Conservation (phyloP, 2,329 filamentous ascomycete genomes). For the Penicillium sp. region DNA sequence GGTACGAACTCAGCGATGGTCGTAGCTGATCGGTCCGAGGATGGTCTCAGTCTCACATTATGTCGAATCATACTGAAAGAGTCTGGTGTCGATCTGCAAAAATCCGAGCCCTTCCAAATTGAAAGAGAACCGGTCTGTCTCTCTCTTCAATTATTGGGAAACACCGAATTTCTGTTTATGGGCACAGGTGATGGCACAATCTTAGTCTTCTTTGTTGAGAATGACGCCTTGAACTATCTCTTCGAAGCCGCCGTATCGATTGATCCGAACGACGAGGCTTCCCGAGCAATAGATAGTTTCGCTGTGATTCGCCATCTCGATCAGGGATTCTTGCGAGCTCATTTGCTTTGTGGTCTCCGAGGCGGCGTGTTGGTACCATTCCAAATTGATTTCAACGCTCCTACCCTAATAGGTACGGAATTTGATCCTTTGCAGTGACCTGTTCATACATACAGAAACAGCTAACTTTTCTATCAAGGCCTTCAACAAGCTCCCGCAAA, state of each 20-base stretch:
- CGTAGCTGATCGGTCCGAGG: conserved; percentile 21
- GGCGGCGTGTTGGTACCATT: conserved; percentile 40
- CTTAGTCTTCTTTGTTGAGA: conserved; percentile 24
- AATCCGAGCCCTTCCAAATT: conserved; percentile 21
- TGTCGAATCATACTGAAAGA: conserved; percentile 17
- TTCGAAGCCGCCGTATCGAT: conserved; percentile 22
- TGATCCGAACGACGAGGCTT: conserved; percentile 22
- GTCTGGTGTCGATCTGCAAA: conserved; percentile 15
- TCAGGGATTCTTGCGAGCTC: conserved; percentile 10
- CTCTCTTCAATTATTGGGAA: conserved; percentile 25
- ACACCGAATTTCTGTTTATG: conserved; percentile 31
- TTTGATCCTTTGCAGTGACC: background rate
- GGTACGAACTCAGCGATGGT: conserved; percentile 24
- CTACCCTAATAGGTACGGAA: conserved; percentile 24
- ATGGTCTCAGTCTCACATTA: conserved; percentile 25
- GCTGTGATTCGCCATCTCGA: conserved; percentile 20
- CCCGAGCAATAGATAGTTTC: conserved; percentile 33
- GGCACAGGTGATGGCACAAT: conserved; percentile 37
- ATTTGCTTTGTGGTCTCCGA: conserved; percentile 43
- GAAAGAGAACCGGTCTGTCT: conserved; percentile 35
- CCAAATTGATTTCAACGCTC: conserved; percentile 21
- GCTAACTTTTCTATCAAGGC: conserved; percentile 15
- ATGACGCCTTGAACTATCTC: conserved; percentile 17
- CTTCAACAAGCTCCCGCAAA: conserved; percentile 26
- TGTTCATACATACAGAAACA: background rate